phyloP scores from a whole-genome alignment of 345 rosid genomes.

The Eutrema heterophyllum region DNA sequence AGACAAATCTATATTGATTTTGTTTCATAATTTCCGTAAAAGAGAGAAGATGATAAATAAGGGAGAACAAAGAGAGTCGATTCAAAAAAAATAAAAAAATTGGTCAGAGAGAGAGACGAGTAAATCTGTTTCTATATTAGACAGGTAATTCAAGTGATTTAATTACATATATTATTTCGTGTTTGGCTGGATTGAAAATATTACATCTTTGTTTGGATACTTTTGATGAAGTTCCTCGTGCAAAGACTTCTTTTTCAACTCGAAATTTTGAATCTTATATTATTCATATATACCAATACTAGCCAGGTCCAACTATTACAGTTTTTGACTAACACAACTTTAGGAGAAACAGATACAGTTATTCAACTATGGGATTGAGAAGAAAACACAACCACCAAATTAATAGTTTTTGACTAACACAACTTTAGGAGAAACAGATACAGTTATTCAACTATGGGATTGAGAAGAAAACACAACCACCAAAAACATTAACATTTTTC shows the following conservation, averaged over 20 bases:
- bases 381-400: conserved; percentile 18
- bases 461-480: conserved; percentile 8
- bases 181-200: no score
- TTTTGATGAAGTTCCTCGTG: no score
- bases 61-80: no score
- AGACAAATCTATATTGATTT: no score
- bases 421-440: conserved; percentile 7
- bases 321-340: conserved; percentile 4
- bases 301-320: not conserved
- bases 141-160: no score
- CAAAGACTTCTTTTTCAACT: not conserved
- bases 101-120: no score
- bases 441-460: not conserved
- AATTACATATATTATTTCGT: no score
- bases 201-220: no score
- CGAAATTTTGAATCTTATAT: not conserved
- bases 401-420: conserved; percentile 5
- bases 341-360: not conserved
- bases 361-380: not conserved
- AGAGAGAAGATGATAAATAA: no score
- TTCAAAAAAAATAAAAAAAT: no score
- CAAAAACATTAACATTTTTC: not conserved
- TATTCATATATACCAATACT: not conserved
- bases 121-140: no score
- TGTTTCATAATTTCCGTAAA: no score